Conservation (phyloP, 768 basidiomycete species). For the Lentinus tigrinus region DNA sequence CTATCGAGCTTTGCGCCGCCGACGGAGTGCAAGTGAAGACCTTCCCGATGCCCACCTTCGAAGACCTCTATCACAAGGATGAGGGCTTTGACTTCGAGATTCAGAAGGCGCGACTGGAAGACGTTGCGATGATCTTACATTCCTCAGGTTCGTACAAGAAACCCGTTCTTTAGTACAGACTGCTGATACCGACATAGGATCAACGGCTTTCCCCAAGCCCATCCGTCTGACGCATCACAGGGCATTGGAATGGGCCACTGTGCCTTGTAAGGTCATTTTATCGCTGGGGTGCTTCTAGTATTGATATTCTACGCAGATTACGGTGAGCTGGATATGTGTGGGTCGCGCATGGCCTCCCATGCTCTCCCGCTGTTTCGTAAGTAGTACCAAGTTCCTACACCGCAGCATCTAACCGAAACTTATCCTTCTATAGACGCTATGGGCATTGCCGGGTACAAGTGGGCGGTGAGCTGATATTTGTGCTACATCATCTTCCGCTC, state of each 20-base stretch:
- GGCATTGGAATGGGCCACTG: slow-evolving; percentile 17
- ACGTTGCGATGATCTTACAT: slow-evolving; percentile 9
- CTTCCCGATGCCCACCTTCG: slow-evolving; percentile 17
- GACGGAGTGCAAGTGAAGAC: slow-evolving; percentile 9
- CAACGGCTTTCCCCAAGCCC: slow-evolving; percentile 31
- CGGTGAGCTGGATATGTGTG: slow-evolving; percentile 20
- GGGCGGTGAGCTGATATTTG: neutral
- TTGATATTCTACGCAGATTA: neutral
- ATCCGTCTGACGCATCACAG: slow-evolving; percentile 17
- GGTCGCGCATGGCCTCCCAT: slow-evolving; percentile 17
- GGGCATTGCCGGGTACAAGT: slow-evolving; percentile 4
- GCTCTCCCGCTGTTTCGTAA: slow-evolving; percentile 26
- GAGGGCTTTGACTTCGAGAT: neutral
- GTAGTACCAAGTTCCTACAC: neutral
- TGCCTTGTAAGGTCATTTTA: slow-evolving; percentile 8
- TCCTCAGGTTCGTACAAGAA: slow-evolving; percentile 16
- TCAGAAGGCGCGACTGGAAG: neutral
- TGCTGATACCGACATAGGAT: slow-evolving; percentile 15
- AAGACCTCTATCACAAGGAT: slow-evolving; percentile 15
- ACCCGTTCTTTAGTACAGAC: neutral
- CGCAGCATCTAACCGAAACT: too few species aligned
- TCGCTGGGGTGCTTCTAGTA: neutral
- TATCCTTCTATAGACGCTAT: neutral
- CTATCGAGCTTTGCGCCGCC: slow-evolving; percentile 3
- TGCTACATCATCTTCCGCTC: neutral